Evolutionary conservation across 805 yeast species (phyloP), one percentile per base, ranked within the genome.

Genomic region (Komagataella ulmi): DNA sequence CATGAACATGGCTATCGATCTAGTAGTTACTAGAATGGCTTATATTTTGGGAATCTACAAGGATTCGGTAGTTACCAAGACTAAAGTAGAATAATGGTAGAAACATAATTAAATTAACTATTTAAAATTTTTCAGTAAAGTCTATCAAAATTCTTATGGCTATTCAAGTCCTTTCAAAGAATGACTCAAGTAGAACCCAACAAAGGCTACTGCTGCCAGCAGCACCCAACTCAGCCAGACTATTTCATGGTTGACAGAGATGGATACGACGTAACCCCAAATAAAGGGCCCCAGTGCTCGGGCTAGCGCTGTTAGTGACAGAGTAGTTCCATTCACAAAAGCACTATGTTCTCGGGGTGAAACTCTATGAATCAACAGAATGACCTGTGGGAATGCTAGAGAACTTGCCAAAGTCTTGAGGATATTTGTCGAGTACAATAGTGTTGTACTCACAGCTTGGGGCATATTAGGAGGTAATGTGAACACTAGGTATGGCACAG

Each of bases 1-100:
- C 52, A 79, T 93, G 54, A 80, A 77, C 53, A 93, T 93, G 99
- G 98, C 98, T 14, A 76, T 87, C 47, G 99, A 93, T 64, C 72
- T 93, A 66, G 86, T 93, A 45, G 89, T 88, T 17, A 91, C 95
- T 46, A 75, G 99, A 59, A 65, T 88, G 68, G 96, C 97, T 4
- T 93, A 91, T 63, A 57, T 88, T 21, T 63, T 89, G 54, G 97
- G 97, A 7, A 76, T 93, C 48, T 93, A 93, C 66, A 76, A 70
- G 54, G 74, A 72, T 53, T n/a, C 40, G 6, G 14, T 30, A 30
- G 40, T 30, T 8, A 30, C 40, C 40, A 30, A 30, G 14, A 30
- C 40, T 30, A 30, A 30, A 30, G 40, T 30, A 30, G 40, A 30
- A 14, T 30, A 30, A 8, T 21, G 8, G 40, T 12, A 30, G 40